A percentile compares a stretch with the other conserved stretches of the same genome.
These are phyloP conservation scores for Candida sanyiensis DNA, from an alignment of 805 yeast species.

Conservation along the genomic window DNA sequence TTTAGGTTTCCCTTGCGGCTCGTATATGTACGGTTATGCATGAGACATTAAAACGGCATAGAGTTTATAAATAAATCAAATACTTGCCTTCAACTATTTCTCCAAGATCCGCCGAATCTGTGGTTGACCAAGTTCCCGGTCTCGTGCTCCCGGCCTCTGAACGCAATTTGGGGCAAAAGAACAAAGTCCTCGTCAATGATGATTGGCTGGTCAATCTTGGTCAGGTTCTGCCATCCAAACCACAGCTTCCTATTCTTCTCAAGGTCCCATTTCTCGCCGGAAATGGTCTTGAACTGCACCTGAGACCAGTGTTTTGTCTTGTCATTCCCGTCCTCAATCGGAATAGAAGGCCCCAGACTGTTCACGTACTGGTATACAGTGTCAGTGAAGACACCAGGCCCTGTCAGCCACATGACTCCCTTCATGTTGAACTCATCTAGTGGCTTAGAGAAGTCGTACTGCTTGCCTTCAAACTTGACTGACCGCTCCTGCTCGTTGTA, in stretches of 20 bases:
- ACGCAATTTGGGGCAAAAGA: background rate
- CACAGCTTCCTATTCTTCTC: background rate
- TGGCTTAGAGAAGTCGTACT: conserved; percentile 32
- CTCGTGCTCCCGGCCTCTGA: background rate
- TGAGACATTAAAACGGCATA: too few relatives aligned
- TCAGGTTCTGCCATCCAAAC: conserved; percentile 1
- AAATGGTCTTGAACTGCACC: background rate
- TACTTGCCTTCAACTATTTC: too few relatives aligned
- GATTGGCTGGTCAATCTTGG: background rate
- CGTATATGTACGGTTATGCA: too few relatives aligned
- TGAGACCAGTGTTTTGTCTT: conserved; percentile 2
- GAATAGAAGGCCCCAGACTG: conserved; percentile 1
- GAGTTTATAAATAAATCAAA: too few relatives aligned
- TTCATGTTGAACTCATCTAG: conserved; percentile 56
- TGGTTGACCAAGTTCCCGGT: background rate
- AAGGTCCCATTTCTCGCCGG: background rate
- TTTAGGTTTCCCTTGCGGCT: too few relatives aligned
- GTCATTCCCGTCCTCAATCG: conserved; percentile 15
- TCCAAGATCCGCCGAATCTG: background rate
- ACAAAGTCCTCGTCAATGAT: background rate
- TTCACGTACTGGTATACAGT: conserved; percentile 19
- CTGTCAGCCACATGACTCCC: conserved; percentile 52
- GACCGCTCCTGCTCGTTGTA: conserved; percentile 27
- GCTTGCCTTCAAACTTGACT: conserved; percentile 17
- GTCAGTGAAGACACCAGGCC: conserved; percentile 47